A percentile compares a stretch with the other conserved stretches of the same genome.
Evolutionary conservation across 225 moss, liverwort and hornwort species (phyloP).

Genomic region (Pleurozium schreberi): DNA sequence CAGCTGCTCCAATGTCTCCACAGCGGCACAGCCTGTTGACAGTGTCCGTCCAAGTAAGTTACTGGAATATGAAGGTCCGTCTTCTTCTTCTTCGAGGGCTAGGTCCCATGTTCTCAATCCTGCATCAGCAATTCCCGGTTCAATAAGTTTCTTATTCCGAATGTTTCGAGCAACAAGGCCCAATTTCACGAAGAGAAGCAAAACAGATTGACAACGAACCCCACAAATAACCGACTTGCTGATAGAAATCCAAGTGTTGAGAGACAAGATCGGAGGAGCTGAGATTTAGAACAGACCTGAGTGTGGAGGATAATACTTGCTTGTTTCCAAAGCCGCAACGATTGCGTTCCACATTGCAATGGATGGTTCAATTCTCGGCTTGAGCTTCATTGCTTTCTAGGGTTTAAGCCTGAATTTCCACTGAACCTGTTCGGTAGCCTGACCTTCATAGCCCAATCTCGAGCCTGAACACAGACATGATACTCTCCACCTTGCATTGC

Average conservation of each 20-base stretch:
- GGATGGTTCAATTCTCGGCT: neutral
- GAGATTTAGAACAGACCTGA: neutral
- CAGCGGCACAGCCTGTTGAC: neutral
- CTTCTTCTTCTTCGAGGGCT: too few relatives aligned
- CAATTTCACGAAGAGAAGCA: neutral
- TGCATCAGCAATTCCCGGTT: neutral
- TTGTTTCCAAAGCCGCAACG: neutral
- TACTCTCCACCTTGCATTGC: constrained; percentile 17
- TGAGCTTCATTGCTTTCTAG: neutral
- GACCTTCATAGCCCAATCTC: neutral
- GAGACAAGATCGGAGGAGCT: neutral
- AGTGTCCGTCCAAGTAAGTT: neutral
- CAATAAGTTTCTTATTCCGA: neutral
- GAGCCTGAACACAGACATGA: constrained; percentile 10
- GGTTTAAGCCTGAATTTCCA: neutral
- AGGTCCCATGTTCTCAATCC: neutral
- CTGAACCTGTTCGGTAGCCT: neutral
- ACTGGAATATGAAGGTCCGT: too few relatives aligned
- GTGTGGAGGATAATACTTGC: neutral
- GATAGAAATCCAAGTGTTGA: neutral
- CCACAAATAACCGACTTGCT: neutral
- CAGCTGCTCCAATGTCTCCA: neutral
- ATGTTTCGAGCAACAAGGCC: neutral
- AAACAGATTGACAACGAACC: neutral
- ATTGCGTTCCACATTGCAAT: neutral